phyloP scores from a whole-genome alignment of 768 basidiomycete species.

The Exsudoporus frostii region DNA sequence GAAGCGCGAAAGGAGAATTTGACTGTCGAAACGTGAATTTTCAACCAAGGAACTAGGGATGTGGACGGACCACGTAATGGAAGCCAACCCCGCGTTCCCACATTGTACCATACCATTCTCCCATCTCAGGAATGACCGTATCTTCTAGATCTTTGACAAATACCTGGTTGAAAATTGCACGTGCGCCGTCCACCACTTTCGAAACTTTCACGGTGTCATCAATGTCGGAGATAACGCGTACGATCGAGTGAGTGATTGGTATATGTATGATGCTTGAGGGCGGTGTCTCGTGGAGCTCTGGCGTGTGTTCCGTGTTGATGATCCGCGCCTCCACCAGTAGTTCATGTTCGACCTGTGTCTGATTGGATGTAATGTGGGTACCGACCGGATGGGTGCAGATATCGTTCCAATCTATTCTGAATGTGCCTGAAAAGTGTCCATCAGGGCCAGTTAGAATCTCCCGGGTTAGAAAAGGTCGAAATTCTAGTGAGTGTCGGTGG shows the following conservation, averaged over 20 bases:
- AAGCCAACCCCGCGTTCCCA: conserved; percentile 72
- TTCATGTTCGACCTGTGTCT: conserved; percentile 39
- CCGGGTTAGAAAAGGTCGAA: conserved; percentile 45
- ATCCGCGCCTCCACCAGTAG: conserved; percentile 56
- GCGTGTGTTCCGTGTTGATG: conserved; percentile 36
- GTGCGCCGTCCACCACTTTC: conserved; percentile 73
- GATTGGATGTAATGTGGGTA: conserved; percentile 55
- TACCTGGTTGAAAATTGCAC: conserved; percentile 84
- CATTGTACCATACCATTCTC: conserved; percentile 70
- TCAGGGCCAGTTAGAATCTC: conserved; percentile 61
- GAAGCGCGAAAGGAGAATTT: conserved; percentile 83
- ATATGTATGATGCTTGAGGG: conserved; percentile 31
- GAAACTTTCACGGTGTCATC: conserved; percentile 81
- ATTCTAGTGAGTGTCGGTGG: conserved; percentile 28
- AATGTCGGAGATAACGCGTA: conserved; percentile 88
- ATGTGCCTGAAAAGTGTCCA: conserved; percentile 68
- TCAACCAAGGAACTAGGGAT: neutral
- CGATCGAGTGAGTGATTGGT: conserved; percentile 55
- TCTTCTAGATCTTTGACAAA: conserved; percentile 86
- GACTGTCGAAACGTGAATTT: conserved; percentile 48
- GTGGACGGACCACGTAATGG: conserved; percentile 77
- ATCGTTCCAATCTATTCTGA: conserved; percentile 66
- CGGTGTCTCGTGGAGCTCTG: conserved; percentile 36
- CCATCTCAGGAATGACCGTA: conserved; percentile 78
- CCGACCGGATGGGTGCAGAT: conserved; percentile 60